These are phyloP conservation scores for Holtermannia corniformis DNA, from an alignment of 768 basidiomycete species.

Conservation along the genomic window DNA sequence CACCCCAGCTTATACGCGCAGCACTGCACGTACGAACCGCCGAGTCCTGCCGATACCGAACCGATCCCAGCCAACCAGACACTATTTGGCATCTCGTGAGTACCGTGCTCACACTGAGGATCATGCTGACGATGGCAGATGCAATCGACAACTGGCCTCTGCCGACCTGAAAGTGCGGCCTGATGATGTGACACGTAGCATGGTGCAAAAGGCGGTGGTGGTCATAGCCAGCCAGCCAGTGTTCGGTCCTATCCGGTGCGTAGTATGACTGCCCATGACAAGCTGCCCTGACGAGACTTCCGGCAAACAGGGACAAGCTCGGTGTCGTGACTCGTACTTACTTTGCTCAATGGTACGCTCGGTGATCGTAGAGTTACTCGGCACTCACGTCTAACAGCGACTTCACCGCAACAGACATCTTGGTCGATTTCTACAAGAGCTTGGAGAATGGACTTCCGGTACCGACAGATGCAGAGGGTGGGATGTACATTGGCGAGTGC, in stretches of 20 bases:
- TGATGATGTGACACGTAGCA: slow-evolving; percentile 81
- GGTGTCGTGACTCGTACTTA: slow-evolving; percentile 88
- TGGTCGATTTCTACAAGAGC: slow-evolving; percentile 75
- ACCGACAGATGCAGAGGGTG: slow-evolving; percentile 77
- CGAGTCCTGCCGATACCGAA: slow-evolving; percentile 8
- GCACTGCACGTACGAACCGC: slow-evolving; percentile 36
- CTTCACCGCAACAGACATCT: slow-evolving; percentile 73
- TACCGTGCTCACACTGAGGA: slow-evolving; percentile 9
- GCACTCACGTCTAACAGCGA: slow-evolving; percentile 48
- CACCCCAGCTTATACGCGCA: slow-evolving; percentile 2
- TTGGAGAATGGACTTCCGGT: slow-evolving; percentile 61
- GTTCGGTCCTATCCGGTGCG: slow-evolving; percentile 73
- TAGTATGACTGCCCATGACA: neutral
- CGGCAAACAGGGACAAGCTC: slow-evolving; percentile 63
- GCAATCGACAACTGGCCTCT: slow-evolving; percentile 87
- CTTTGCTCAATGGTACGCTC: slow-evolving; percentile 64
- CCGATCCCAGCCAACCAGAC: slow-evolving; percentile 48
- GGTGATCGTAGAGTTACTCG: too few relatives aligned
- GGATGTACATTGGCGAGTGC: slow-evolving; percentile 80
- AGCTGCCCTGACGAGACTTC: neutral
- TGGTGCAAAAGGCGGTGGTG: slow-evolving; percentile 95
- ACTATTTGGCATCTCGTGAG: slow-evolving; percentile 91
- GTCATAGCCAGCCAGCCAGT: slow-evolving; percentile 58
- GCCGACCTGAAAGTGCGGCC: slow-evolving; percentile 62
- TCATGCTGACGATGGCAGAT: slow-evolving; percentile 46